These are phyloP conservation scores for Dothidotthia symphoricarpi DNA, from an alignment of 2,329 filamentous ascomycete genomes.

Conservation along the genomic window DNA sequence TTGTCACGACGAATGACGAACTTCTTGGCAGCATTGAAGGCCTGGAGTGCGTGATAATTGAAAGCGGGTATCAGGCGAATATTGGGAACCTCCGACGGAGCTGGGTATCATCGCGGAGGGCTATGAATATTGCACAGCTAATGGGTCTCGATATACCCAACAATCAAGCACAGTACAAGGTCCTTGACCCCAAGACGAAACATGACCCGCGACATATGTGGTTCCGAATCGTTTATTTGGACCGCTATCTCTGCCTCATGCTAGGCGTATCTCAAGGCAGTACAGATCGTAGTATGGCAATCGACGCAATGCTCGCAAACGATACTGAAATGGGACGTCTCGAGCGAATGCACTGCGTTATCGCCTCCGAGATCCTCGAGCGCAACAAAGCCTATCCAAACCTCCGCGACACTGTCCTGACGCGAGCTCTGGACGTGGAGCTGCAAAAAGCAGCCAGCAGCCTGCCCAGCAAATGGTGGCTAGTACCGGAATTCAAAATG, in stretches of 20 bases:
- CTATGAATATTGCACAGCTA: conserved; percentile 44
- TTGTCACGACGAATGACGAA: conserved; percentile 43
- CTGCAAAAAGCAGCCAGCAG: conserved; percentile 9
- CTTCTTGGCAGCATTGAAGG: conserved; percentile 43
- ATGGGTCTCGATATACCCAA: conserved; percentile 43
- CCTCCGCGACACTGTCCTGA: too few species aligned
- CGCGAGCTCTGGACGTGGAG: conserved; percentile 16
- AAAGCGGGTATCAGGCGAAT: conserved; percentile 42
- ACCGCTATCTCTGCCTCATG: conserved; percentile 44
- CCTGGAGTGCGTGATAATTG: conserved; percentile 46
- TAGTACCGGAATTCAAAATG: conserved; percentile 8
- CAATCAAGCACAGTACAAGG: conserved; percentile 37
- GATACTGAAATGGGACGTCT: conserved; percentile 25
- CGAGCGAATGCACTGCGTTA: conserved; percentile 34
- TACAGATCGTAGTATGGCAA: too few species aligned
- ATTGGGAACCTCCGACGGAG: conserved; percentile 43
- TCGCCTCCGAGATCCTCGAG: conserved; percentile 42
- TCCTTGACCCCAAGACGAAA: conserved; percentile 11
- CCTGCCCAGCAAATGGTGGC: conserved; percentile 18
- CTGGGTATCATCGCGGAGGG: conserved; percentile 43
- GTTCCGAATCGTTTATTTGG: conserved; percentile 42
- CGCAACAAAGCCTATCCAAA: conserved; percentile 33
- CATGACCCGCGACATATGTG: conserved; percentile 29
- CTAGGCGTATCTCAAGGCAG: conserved; percentile 47
- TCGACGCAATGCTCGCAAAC: too few species aligned